phyloP scores from a whole-genome alignment of 192 early-diverging fungal species.

The Lunasporangiospora selenospora region DNA sequence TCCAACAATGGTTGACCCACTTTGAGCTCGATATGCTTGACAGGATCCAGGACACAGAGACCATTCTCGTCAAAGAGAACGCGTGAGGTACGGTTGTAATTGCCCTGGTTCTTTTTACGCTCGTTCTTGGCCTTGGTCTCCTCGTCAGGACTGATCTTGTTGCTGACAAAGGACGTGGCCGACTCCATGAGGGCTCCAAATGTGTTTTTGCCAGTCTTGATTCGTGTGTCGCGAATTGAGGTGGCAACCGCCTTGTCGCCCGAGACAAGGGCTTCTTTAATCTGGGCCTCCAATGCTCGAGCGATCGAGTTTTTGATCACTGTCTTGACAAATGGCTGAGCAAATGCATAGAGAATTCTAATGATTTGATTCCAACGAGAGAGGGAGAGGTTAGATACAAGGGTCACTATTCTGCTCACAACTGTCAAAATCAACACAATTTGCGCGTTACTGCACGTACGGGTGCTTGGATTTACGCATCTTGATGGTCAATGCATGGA shows the following conservation, averaged over 20 bases:
- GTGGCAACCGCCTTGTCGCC: conserved; percentile 43
- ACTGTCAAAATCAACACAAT: conserved; percentile 4
- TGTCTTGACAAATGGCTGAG: conserved; percentile 45
- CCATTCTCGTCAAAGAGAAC: conserved; percentile 42
- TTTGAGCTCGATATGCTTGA: conserved; percentile 45
- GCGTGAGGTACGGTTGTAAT: conserved; percentile 27
- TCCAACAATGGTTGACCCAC: conserved; percentile 34
- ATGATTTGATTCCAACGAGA: background rate
- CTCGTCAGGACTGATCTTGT: conserved; percentile 18
- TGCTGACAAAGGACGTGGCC: conserved; percentile 22
- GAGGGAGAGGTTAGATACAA: background rate
- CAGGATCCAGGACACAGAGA: conserved; percentile 34
- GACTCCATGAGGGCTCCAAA: conserved; percentile 26
- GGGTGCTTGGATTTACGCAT: conserved; percentile 37
- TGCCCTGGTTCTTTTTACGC: conserved; percentile 21
- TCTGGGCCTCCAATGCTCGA: conserved; percentile 40
- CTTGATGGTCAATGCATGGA: conserved; percentile 38
- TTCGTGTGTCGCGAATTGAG: conserved; percentile 29
- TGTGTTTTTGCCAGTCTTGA: conserved; percentile 43
- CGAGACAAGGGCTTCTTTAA: conserved; percentile 18
- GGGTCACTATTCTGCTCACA: background rate
- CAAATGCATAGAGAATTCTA: conserved; percentile 28
- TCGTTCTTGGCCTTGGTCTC: conserved; percentile 24
- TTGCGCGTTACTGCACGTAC: conserved; percentile 16
- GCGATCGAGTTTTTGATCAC: conserved; percentile 48